These are phyloP conservation scores for Chalciporus chontae DNA, from an alignment of 768 basidiomycete species.

Conservation along the genomic window DNA sequence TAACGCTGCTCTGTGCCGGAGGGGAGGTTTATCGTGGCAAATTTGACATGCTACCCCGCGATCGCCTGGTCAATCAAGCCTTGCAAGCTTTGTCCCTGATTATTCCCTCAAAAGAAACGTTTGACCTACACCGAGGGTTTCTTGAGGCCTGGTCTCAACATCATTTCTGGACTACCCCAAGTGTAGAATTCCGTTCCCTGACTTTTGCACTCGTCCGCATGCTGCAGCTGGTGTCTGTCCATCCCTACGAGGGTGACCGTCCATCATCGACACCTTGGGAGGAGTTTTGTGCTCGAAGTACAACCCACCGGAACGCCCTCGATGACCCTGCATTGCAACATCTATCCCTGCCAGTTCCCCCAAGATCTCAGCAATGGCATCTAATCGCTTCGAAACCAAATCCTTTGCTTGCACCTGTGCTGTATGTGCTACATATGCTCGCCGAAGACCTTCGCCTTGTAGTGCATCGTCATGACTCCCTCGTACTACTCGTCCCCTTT, in stretches of 20 bases:
- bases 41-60: slow-evolving; percentile 54
- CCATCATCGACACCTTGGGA: slow-evolving; percentile 42
- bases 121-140: slow-evolving; percentile 52
- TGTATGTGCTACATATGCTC: slow-evolving; percentile 77
- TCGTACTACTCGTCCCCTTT: slow-evolving; percentile 56
- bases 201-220: slow-evolving; percentile 46
- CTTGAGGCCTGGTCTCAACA: slow-evolving; percentile 53
- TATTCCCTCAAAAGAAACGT: slow-evolving; percentile 54
- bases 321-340: slow-evolving; percentile 57
- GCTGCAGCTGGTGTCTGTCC: slow-evolving; percentile 39
- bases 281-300: slow-evolving; percentile 38
- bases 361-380: slow-evolving; percentile 26
- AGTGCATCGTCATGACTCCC: slow-evolving; percentile 50
- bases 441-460: slow-evolving; percentile 66
- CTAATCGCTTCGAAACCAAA: slow-evolving; percentile 35
- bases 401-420: slow-evolving; percentile 49
- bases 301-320: slow-evolving; percentile 44
- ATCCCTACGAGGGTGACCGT: slow-evolving; percentile 12
- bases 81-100: slow-evolving; percentile 61
- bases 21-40: slow-evolving; percentile 44
- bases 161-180: slow-evolving; percentile 40
- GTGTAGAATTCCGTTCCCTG: slow-evolving; percentile 58
- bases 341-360: slow-evolving; percentile 37
- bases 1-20: slow-evolving; percentile 52
- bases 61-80: slow-evolving; percentile 53